Evolutionary conservation across 2,329 filamentous ascomycete species (phyloP).

Genomic region (Epichloe coenophiala): DNA sequence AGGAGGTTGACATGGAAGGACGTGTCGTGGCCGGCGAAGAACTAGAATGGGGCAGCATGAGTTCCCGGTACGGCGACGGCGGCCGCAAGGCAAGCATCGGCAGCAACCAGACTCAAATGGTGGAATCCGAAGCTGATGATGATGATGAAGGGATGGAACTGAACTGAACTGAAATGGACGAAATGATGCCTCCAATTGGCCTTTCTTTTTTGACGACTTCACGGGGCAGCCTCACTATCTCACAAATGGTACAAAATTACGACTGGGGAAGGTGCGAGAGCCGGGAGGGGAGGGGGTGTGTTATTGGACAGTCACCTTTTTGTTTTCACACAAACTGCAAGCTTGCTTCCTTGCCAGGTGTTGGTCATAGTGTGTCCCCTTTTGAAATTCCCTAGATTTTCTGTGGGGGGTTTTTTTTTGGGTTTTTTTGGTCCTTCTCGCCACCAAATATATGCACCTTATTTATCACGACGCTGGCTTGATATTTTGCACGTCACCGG

Average conservation of each 20-base stretch:
- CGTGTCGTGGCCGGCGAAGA: constrained; percentile 81
- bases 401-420: no score
- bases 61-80: constrained; percentile 31
- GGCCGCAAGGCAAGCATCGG: constrained; percentile 45
- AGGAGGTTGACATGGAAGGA: constrained; percentile 89
- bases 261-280: background rate
- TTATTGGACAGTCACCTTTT: background rate
- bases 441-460: no score
- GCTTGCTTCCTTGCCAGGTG: no score
- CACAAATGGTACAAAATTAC: background rate
- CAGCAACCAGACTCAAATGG: constrained; percentile 42
- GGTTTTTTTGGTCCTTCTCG: no score
- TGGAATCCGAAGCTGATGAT: constrained; percentile 45
- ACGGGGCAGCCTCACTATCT: background rate
- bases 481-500: no score
- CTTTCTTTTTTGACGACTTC: background rate
- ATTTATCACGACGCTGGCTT: no score
- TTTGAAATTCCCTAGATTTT: no score
- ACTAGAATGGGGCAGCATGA: constrained; percentile 42
- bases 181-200: no score
- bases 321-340: no score
- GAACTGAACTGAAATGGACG: constrained; percentile 10
- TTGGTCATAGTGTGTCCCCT: no score
- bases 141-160: constrained; percentile 53
- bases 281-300: no score